phyloP scores from a whole-genome alignment of 441 rosid genomes.

The Melastoma candidum region DNA sequence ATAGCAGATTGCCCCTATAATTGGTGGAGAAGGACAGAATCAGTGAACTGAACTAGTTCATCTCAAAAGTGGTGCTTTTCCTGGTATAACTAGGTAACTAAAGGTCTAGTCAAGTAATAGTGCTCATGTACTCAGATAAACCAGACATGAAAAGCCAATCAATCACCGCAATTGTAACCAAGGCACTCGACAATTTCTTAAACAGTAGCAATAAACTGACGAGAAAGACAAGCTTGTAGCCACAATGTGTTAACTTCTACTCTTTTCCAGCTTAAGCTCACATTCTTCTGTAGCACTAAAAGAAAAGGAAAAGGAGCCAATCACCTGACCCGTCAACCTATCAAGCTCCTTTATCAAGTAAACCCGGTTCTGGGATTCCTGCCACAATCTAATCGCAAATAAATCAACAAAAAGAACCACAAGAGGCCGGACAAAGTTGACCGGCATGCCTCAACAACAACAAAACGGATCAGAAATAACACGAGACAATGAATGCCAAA shows the following conservation, averaged over 20 bases:
- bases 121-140: too few species aligned
- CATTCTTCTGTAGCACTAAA: not conserved
- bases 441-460: not conserved
- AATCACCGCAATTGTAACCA: too few species aligned
- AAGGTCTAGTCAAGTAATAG: too few species aligned
- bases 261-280: too few species aligned
- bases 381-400: conserved; percentile 50
- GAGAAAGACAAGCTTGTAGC: too few species aligned
- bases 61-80: too few species aligned
- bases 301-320: not conserved
- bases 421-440: too few species aligned
- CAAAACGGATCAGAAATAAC: not conserved
- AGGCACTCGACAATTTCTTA: too few species aligned
- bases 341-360: conserved; percentile 60
- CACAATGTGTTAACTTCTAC: too few species aligned
- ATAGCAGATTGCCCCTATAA: conserved; percentile 62
- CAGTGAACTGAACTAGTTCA: not conserved
- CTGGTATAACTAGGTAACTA: too few species aligned
- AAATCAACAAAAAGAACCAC: not conserved
- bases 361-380: conserved; percentile 69
- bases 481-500: conserved; percentile 6
- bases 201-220: too few species aligned
- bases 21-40: conserved; percentile 5
- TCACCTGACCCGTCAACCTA: conserved; percentile 53
- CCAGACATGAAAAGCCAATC: too few species aligned